phyloP scores from a whole-genome alignment of 345 rosid species.

The Brassica carinata region DNA sequence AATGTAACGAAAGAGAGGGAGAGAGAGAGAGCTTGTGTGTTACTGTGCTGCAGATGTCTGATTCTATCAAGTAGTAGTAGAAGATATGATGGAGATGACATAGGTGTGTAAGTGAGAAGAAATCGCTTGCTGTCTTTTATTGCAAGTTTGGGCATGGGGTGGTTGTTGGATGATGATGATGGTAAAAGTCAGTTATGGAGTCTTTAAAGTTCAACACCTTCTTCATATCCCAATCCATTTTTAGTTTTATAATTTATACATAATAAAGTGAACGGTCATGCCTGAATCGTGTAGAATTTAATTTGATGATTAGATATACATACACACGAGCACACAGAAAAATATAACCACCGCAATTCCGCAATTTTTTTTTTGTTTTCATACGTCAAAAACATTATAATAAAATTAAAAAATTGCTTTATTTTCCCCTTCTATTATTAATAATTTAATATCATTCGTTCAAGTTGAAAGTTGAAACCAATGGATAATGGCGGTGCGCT shows the following conservation, averaged over 20 bases:
- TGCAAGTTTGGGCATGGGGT: not conserved
- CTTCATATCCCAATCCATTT: not conserved
- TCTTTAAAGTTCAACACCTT: not conserved
- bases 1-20: constrained; percentile 19
- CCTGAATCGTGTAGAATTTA: not conserved
- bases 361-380: not conserved
- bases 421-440: not conserved
- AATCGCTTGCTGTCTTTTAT: not conserved
- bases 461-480: constrained; percentile 1
- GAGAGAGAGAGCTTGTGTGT: not conserved
- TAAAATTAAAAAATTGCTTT: not conserved
- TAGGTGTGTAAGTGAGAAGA: not conserved
- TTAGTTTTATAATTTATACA: not conserved
- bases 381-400: not conserved
- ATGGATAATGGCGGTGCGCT: constrained; percentile 31
- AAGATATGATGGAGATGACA: not conserved
- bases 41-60: not conserved
- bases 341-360: not conserved
- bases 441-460: not conserved
- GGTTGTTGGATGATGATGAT: not conserved
- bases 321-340: not conserved
- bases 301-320: not conserved
- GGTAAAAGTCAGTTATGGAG: not conserved
- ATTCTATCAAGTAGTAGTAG: not conserved
- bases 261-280: constrained; percentile 2